Conservation (phyloP, 805 yeast species). For the Zygosaccharomyces rouxii region DNA sequence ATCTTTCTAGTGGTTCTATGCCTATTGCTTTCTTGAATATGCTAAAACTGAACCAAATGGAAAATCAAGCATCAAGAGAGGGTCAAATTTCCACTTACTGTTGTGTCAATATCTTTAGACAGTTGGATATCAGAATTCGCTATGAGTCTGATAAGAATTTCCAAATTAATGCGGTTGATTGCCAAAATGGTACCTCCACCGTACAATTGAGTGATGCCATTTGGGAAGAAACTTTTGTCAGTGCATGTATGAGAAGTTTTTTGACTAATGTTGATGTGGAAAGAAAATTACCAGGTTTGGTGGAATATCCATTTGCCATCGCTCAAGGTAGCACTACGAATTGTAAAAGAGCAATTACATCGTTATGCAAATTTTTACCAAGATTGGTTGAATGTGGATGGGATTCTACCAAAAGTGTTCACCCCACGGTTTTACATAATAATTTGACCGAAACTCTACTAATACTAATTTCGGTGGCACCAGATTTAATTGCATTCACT, state of each 20-base stretch:
- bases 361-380: conserved; percentile 44
- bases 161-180: conserved; percentile 31
- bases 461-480: conserved; percentile 21
- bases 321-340: conserved; percentile 24
- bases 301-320: conserved; percentile 43
- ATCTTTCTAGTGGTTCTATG: conserved; percentile 41
- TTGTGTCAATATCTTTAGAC: conserved; percentile 67
- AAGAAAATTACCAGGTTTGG: conserved; percentile 55
- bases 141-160: conserved; percentile 36
- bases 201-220: conserved; percentile 32
- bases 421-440: conserved; percentile 43
- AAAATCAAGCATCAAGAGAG: conserved; percentile 16
- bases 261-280: conserved; percentile 50
- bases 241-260: conserved; percentile 52
- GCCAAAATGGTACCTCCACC: conserved; percentile 32
- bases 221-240: conserved; percentile 63
- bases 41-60: conserved; percentile 25
- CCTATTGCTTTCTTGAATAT: conserved; percentile 47
- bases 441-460: conserved; percentile 48
- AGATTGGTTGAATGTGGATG: conserved; percentile 47
- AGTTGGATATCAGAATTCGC: conserved; percentile 68
- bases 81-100: conserved; percentile 48
- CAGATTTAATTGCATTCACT: conserved; percentile 21
- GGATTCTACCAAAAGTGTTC: conserved; percentile 30
- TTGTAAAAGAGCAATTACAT: conserved; percentile 33